Percentiles rank a stretch among this genome's conserved stretches.
These are phyloP conservation scores for Phoenix roebelenii DNA, from an alignment of 176 grass and related monocot genomes.

Conservation along the genomic window DNA sequence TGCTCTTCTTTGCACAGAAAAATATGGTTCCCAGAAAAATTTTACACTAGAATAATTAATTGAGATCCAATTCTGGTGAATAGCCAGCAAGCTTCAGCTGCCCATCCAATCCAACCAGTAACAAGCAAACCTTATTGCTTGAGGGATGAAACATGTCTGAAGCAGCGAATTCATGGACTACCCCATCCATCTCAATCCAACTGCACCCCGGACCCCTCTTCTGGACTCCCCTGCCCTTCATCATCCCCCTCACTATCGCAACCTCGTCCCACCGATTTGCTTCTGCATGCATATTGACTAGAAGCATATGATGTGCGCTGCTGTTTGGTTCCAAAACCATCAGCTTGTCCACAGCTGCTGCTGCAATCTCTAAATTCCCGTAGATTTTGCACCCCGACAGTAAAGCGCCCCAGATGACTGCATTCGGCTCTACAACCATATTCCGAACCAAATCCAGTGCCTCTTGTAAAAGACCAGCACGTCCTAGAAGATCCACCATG, in stretches of 20 bases:
- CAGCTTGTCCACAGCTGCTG: slow-evolving; percentile 7
- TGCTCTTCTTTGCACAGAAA: too few relatives aligned
- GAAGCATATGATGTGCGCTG: slow-evolving; percentile 21
- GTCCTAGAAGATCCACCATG: slow-evolving; percentile 23
- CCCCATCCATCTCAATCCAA: slow-evolving; percentile 12
- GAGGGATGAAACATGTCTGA: slow-evolving; percentile 10
- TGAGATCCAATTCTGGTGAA: slow-evolving; percentile 10
- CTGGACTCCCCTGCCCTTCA: slow-evolving; percentile 11
- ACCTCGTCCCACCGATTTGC: slow-evolving; percentile 13
- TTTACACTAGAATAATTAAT: too few relatives aligned
- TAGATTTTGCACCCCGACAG: slow-evolving; percentile 15
- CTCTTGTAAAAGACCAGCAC: slow-evolving; percentile 17
- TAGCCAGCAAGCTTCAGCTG: slow-evolving; percentile 5
- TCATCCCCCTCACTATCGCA: neutral
- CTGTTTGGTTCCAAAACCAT: slow-evolving; percentile 11
- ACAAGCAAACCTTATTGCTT: neutral
- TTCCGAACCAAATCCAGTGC: slow-evolving; percentile 7
- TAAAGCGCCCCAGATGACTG: slow-evolving; percentile 14
- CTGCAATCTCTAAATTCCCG: slow-evolving; percentile 1
- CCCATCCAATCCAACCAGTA: slow-evolving; percentile 10
- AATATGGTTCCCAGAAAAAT: too few relatives aligned
- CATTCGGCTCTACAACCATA: slow-evolving; percentile 12
- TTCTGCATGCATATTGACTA: slow-evolving; percentile 11
- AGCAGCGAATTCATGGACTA: slow-evolving; percentile 15
- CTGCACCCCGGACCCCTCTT: slow-evolving; percentile 14